Evolutionary conservation across 2,329 filamentous ascomycete genomes (phyloP).

Genomic region (Thelonectria rubi): DNA sequence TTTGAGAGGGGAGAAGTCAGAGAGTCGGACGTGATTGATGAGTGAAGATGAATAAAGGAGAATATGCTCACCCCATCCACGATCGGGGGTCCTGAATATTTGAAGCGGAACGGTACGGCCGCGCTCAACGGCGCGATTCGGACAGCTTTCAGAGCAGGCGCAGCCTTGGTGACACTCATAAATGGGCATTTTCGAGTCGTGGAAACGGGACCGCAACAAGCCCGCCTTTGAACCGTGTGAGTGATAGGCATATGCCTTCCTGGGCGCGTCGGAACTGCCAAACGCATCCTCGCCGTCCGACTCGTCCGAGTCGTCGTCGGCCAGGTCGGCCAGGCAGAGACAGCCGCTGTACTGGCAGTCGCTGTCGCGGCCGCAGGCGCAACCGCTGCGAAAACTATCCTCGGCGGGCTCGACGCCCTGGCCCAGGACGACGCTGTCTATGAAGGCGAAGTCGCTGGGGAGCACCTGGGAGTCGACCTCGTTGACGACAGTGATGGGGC

Average conservation of each 20-base stretch:
- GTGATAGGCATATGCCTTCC: conserved; percentile 70
- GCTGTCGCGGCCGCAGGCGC: conserved; percentile 68
- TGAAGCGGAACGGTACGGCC: conserved; percentile 76
- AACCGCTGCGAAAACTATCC: conserved; percentile 73
- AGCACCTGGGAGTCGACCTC: conserved; percentile 63
- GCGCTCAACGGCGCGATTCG: conserved; percentile 79
- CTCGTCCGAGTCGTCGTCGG: conserved; percentile 60
- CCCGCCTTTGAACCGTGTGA: conserved; percentile 61
- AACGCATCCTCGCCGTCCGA: conserved; percentile 51
- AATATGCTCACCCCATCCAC: conserved; percentile 74
- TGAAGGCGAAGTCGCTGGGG: conserved; percentile 74
- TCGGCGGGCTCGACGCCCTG: conserved; percentile 68
- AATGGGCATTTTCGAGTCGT: conserved; percentile 68
- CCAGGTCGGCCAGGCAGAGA: conserved; percentile 72
- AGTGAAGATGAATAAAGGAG: no score
- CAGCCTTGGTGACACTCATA: conserved; percentile 84
- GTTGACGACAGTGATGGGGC: conserved; percentile 72
- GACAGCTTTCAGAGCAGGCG: conserved; percentile 69
- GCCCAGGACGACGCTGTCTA: conserved; percentile 67
- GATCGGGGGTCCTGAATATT: conserved; percentile 76
- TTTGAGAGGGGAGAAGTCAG: conserved; percentile 3
- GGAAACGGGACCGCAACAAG: conserved; percentile 60
- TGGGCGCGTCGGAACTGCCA: conserved; percentile 36
- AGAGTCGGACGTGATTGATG: no score
- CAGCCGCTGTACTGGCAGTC: conserved; percentile 75